Conservation (phyloP, 257 asterid genomes). For the Solanum tarijense region DNA sequence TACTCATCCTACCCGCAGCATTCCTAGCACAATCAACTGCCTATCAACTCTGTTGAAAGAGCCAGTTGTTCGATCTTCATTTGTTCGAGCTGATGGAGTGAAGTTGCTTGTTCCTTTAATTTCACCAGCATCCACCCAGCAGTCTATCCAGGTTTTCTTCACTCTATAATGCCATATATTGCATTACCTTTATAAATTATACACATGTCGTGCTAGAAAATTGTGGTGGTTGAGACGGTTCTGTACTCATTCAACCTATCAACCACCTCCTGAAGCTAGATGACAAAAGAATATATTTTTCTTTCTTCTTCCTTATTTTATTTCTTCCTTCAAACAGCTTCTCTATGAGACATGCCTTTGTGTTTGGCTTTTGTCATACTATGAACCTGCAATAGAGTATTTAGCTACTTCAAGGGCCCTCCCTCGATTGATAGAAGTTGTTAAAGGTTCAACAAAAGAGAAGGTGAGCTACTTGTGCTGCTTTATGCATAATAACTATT, state of each 20-base stretch:
- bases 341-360: constrained; percentile 90
- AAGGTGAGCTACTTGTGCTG: constrained; percentile 33
- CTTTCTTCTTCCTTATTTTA: not conserved
- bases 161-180: not conserved
- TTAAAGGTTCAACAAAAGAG: constrained; percentile 88
- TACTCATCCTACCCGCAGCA: constrained; percentile 74
- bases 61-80: constrained; percentile 72
- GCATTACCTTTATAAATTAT: not conserved
- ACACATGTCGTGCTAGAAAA: not conserved
- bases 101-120: constrained; percentile 75
- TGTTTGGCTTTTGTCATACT: constrained; percentile 91
- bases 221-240: not conserved
- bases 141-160: constrained; percentile 68
- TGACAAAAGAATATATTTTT: too few species aligned
- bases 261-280: not conserved
- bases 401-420: constrained; percentile 69
- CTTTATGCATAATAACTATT: not conserved
- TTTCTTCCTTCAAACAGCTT: constrained; percentile 50
- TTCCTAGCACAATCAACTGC: constrained; percentile 68
- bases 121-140: constrained; percentile 90
- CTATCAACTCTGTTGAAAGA: constrained; percentile 81
- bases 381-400: constrained; percentile 80
- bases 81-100: constrained; percentile 91
- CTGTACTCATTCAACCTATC: not conserved
- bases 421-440: constrained; percentile 68